These are phyloP conservation scores for Ganoderma resinaceum DNA, from an alignment of 1,284 basidiomycete species.

Conservation along the genomic window DNA sequence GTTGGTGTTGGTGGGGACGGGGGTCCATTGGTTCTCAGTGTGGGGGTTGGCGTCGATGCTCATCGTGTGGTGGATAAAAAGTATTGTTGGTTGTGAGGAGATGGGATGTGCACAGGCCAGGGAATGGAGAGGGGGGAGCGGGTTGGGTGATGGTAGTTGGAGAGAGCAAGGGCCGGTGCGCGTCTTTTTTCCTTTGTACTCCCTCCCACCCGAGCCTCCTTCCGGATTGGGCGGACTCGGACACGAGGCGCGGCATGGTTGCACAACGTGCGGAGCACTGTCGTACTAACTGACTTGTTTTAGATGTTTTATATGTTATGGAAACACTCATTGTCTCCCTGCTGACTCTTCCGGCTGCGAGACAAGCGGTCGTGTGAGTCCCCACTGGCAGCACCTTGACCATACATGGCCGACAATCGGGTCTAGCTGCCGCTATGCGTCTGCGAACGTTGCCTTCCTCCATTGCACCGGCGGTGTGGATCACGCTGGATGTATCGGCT, in stretches of 20 bases:
- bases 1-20: neutral
- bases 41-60: neutral
- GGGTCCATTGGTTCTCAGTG: neutral
- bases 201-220: neutral
- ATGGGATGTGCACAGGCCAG: neutral
- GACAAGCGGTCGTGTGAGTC: too few relatives aligned
- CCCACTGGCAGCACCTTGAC: too few relatives aligned
- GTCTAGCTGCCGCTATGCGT: too few relatives aligned
- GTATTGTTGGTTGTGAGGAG: neutral
- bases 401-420: too few relatives aligned
- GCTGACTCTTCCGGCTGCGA: neutral
- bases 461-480: too few relatives aligned
- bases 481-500: too few relatives aligned
- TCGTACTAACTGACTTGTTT: neutral
- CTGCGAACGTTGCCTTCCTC: too few relatives aligned
- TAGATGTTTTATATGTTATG: neutral
- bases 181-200: neutral
- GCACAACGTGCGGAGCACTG: neutral
- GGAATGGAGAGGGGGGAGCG: neutral
- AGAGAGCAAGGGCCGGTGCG: constrained; percentile 1
- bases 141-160: neutral
- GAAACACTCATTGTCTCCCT: neutral
- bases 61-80: neutral
- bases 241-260: neutral
- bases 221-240: neutral